A percentile compares a stretch with the other conserved stretches of the same genome.
Conservation (phyloP, 2,329 filamentous ascomycete genomes). For the Didymosphaeria variabile region DNA sequence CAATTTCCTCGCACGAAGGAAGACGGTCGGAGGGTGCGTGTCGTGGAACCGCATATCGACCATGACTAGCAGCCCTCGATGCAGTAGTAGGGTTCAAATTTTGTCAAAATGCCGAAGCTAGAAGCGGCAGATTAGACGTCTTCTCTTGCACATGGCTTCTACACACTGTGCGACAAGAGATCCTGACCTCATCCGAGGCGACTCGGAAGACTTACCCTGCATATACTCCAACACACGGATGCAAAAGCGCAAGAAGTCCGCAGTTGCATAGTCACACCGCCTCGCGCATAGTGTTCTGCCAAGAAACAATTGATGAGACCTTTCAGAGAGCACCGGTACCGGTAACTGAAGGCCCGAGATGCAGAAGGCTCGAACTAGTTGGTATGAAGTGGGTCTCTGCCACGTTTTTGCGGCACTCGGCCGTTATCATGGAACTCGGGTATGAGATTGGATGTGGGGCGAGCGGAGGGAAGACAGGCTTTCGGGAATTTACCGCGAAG, state of each 20-base stretch:
- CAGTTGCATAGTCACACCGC: conserved; percentile 41
- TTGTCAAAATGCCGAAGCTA: conserved; percentile 21
- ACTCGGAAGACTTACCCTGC: conserved; percentile 10
- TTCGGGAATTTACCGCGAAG: not conserved
- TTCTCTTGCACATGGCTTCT: not conserved
- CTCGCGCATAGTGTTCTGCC: conserved; percentile 2
- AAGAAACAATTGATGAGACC: conserved; percentile 20
- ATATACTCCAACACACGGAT: conserved; percentile 3
- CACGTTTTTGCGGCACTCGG: conserved; percentile 16
- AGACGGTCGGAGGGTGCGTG: conserved; percentile 41
- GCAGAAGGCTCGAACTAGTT: conserved; percentile 30
- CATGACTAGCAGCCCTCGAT: conserved; percentile 13
- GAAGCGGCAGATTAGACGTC: conserved; percentile 3
- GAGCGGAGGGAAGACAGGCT: not conserved
- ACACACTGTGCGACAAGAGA: not conserved
- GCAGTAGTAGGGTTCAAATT: conserved; percentile 18
- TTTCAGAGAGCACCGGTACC: conserved; percentile 12
- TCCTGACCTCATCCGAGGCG: conserved; percentile 19
- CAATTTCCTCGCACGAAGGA: conserved; percentile 27
- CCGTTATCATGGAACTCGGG: conserved; percentile 1
- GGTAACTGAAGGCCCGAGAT: conserved; percentile 29
- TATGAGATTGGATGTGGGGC: conserved; percentile 8
- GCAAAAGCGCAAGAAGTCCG: conserved; percentile 16
- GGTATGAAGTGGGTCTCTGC: conserved; percentile 16
- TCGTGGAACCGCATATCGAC: conserved; percentile 33